These are phyloP conservation scores for Fusarium oxysporum DNA, from an alignment of 2,329 filamentous ascomycete species.

Conservation along the genomic window DNA sequence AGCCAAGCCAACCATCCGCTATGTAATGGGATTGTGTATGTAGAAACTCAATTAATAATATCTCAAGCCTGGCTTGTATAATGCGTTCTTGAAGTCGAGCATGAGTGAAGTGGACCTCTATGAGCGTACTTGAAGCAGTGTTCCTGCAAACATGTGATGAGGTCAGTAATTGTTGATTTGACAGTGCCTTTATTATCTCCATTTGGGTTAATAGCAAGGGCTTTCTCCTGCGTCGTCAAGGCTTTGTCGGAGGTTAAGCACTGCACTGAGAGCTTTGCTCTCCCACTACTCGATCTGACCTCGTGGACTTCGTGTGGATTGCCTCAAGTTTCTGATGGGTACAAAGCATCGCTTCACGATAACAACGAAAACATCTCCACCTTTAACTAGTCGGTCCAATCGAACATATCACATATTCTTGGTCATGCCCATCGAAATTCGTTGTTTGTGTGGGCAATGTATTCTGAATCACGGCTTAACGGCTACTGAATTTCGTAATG, in stretches of 20 bases:
- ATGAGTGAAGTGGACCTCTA: too few species aligned
- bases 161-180: not conserved
- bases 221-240: not conserved
- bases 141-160: not conserved
- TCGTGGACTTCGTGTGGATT: not conserved
- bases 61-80: constrained; percentile 9
- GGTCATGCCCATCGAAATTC: not conserved
- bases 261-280: not conserved
- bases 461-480: not conserved
- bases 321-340: not conserved
- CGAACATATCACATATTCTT: not conserved
- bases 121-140: not conserved
- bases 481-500: accelerated
- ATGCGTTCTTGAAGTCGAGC: not conserved
- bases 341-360: not conserved
- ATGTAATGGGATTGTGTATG: constrained; percentile 5
- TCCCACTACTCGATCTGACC: not conserved
- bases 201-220: not conserved
- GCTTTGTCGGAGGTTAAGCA: not conserved
- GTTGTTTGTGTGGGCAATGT: too few species aligned
- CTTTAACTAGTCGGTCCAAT: not conserved
- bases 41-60: constrained; percentile 41
- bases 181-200: not conserved
- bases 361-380: not conserved
- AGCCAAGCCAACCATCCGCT: not conserved